Conservation (phyloP, 1,139 yeast genomes). For the Candida neerlandica region DNA sequence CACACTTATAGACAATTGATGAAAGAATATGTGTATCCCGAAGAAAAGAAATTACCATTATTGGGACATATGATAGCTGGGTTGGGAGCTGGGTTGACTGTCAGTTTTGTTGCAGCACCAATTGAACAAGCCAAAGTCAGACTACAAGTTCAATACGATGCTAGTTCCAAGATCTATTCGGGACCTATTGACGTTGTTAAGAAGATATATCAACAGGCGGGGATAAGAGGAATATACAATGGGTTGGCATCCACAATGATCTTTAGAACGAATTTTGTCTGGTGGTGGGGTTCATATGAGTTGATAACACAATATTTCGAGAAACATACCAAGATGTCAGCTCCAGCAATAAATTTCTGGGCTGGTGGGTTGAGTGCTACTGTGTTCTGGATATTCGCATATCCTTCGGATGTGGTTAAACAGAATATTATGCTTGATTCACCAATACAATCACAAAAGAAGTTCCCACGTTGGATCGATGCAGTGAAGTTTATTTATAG, state of each 20-base stretch:
- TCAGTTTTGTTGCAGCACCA: constrained; percentile 92
- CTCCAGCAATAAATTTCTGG: constrained; percentile 82
- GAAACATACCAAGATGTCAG: constrained; percentile 61
- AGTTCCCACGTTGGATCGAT: constrained; percentile 68
- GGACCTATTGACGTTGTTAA: constrained; percentile 80
- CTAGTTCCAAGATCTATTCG: constrained; percentile 61
- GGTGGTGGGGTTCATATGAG: constrained; percentile 96
- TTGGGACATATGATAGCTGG: constrained; percentile 76
- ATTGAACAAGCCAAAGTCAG: constrained; percentile 89
- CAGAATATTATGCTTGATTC: constrained; percentile 85
- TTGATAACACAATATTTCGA: constrained; percentile 70
- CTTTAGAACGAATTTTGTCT: constrained; percentile 81
- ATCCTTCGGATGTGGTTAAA: constrained; percentile 87
- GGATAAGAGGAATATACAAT: constrained; percentile 73
- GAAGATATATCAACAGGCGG: constrained; percentile 57
- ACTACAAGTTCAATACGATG: constrained; percentile 86
- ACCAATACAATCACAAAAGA: constrained; percentile 61
- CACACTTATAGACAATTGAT: constrained; percentile 73
- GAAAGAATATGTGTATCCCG: constrained; percentile 62
- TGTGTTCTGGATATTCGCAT: constrained; percentile 88
- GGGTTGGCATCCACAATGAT: constrained; percentile 83
- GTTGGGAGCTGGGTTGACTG: constrained; percentile 88
- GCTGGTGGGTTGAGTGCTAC: constrained; percentile 86
- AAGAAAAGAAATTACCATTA: constrained; percentile 65
- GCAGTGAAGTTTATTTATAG: constrained; percentile 72